Conservation (phyloP, 1,284 basidiomycete species). For the Malassezia nana region DNA sequence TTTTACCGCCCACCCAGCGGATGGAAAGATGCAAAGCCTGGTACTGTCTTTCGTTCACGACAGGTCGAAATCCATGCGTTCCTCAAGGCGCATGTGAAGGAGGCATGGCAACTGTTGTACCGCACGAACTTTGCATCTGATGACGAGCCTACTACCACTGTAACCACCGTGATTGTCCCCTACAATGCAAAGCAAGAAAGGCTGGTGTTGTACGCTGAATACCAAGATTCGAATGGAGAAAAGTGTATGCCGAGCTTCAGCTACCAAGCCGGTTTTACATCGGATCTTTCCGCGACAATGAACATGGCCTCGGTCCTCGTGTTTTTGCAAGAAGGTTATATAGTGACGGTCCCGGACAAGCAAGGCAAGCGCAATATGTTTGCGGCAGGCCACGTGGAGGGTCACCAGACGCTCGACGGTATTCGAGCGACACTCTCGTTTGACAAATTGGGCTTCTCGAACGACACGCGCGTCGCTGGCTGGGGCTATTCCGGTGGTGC, state of each 20-base stretch:
- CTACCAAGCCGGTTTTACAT: slow-evolving; percentile 1
- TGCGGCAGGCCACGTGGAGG: slow-evolving; percentile 28
- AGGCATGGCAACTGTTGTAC: slow-evolving; percentile 26
- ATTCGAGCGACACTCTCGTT: slow-evolving; percentile 20
- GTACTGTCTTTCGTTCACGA: slow-evolving; percentile 27
- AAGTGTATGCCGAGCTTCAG: slow-evolving; percentile 29
- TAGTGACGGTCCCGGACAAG: slow-evolving; percentile 31
- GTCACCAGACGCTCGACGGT: slow-evolving; percentile 24
- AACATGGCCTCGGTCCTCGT: background rate
- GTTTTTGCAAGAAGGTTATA: slow-evolving; percentile 21
- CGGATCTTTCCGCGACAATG: background rate
- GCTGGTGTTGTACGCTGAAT: slow-evolving; percentile 22
- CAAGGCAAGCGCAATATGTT: slow-evolving; percentile 24
- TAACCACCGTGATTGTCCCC: slow-evolving; percentile 27
- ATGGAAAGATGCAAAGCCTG: slow-evolving; percentile 17
- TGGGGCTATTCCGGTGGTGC: slow-evolving; percentile 32
- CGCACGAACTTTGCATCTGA: slow-evolving; percentile 11
- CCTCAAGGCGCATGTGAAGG: slow-evolving; percentile 3
- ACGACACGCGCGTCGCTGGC: slow-evolving; percentile 18
- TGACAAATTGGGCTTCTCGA: slow-evolving; percentile 2
- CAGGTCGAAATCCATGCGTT: slow-evolving; percentile 17
- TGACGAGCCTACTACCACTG: slow-evolving; percentile 8
- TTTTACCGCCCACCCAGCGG: slow-evolving; percentile 27
- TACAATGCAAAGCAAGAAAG: slow-evolving; percentile 18
- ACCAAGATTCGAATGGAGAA: slow-evolving; percentile 21